Evolutionary conservation across 2,329 filamentous ascomycete genomes (phyloP), one percentile per base, ranked within the genome.

Genomic region (Colletotrichum abscissum): DNA sequence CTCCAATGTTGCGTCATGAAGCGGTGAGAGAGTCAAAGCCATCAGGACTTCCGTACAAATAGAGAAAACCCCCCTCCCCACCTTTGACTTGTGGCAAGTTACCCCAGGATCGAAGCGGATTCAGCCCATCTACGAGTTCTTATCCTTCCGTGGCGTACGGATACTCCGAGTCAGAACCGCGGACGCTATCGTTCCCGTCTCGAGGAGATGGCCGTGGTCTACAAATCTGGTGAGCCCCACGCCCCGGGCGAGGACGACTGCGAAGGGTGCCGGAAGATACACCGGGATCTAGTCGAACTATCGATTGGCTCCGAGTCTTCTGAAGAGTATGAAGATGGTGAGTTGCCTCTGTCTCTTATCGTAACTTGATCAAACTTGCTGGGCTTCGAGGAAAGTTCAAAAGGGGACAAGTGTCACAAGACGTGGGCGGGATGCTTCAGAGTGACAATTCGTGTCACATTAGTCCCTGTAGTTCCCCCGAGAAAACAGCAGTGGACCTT

Each of bases 1-100:
- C 28, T 70, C 55, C 22, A 54, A 73, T 67, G 62, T 75, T 67
- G 69, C 74, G 74, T 75, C 74, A 75, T 75, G 63, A 68, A 74
- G 65, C 66, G 71, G 70, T 72, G 72, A 72, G 63, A 54, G n/a
- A 63, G 42, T 67, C 72, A 55, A 72, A 67, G 63, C 52, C 35
- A 60, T 46, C 56, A 57, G 28, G 68, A 57, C 55, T 16, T 16
- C 70, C 35, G 55, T 73, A 73, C 67, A 70, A 70, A 72, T 72
- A 69, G 30, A 52, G 22, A 64, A 16, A 52, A 14, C 2, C 12
- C 65, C 12, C 65, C 66, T 64, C 35, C 35, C 70, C 55, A 70
- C 59, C 65, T 42, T 42, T 14, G 33, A 9, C 7, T 35, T 42
- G 16, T 38, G 9, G 56, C 54, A 9, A 67, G 14, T 26, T 38